These are phyloP conservation scores for Cicer arietinum DNA, from an alignment of 306 rosid species.

Conservation along the genomic window DNA sequence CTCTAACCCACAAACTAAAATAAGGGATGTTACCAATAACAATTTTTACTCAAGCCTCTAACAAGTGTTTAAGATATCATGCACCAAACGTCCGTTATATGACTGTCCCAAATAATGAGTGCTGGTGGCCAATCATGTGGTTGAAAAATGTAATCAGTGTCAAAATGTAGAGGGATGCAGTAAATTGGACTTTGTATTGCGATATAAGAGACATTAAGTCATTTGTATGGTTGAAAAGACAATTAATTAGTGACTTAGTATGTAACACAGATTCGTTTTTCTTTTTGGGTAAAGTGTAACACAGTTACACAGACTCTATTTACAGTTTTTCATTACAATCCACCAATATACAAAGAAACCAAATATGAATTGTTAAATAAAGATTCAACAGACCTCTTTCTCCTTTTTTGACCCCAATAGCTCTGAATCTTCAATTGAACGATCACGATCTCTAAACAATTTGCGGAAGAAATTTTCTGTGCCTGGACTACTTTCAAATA, in stretches of 20 bases:
- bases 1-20: constrained; percentile 35
- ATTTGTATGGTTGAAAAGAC: constrained; percentile 31
- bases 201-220: constrained; percentile 10
- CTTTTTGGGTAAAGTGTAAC: neutral
- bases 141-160: constrained; percentile 34
- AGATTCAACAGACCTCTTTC: constrained; percentile 68
- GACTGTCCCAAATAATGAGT: constrained; percentile 12
- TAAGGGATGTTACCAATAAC: neutral
- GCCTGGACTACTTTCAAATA: constrained; percentile 85
- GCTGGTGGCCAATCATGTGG: constrained; percentile 34
- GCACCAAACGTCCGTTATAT: constrained; percentile 15
- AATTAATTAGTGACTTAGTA: constrained; percentile 4
- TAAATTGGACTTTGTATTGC: constrained; percentile 30
- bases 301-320: neutral
- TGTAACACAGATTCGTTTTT: neutral
- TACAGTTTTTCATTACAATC: constrained; percentile 4
- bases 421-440: constrained; percentile 90
- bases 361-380: constrained; percentile 29
- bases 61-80: constrained; percentile 6
- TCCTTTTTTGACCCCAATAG: constrained; percentile 78
- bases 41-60: constrained; percentile 12
- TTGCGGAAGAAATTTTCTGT: constrained; percentile 89
- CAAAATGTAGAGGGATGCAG: constrained; percentile 19
- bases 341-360: constrained; percentile 32
- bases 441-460: constrained; percentile 85